Percentiles rank a stretch among this genome's conserved stretches.
phyloP scores from a whole-genome alignment of 495 filamentous ascomycete species.

The Hyaloscypha hepaticicola region DNA sequence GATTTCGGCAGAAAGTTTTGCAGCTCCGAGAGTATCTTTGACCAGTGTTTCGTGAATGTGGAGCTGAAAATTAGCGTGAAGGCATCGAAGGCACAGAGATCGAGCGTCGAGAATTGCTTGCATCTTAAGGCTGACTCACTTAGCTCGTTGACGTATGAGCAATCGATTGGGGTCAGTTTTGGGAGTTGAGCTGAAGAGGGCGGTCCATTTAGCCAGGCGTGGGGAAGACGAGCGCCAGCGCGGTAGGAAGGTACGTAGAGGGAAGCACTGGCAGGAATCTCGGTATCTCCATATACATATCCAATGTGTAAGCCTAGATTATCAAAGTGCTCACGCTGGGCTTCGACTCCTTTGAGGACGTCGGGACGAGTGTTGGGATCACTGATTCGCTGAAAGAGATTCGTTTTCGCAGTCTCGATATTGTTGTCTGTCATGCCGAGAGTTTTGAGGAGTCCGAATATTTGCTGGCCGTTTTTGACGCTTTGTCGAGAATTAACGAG shows the following conservation, averaged over 20 bases:
- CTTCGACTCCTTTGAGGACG: constrained; percentile 36
- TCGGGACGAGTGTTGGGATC: constrained; percentile 25
- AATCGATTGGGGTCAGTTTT: constrained; percentile 31
- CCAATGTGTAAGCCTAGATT: constrained; percentile 41
- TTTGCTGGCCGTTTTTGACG: constrained; percentile 40
- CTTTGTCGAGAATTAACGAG: constrained; percentile 38
- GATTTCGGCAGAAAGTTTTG: neutral
- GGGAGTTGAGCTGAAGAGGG: neutral
- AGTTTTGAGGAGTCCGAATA: constrained; percentile 37
- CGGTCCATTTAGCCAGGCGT: constrained; percentile 34
- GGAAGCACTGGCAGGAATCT: constrained; percentile 35
- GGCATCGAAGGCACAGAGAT: constrained; percentile 34
- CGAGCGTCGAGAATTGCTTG: constrained; percentile 36
- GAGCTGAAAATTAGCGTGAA: constrained; percentile 34
- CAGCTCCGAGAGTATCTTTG: neutral
- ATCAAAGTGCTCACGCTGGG: constrained; percentile 40
- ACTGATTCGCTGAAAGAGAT: constrained; percentile 34
- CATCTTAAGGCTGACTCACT: constrained; percentile 19
- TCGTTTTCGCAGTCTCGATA: constrained; percentile 29
- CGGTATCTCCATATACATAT: constrained; percentile 36
- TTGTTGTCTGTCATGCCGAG: constrained; percentile 35
- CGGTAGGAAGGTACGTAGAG: constrained; percentile 29
- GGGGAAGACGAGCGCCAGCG: constrained; percentile 36
- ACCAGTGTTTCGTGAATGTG: neutral
- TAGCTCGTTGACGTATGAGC: constrained; percentile 34